These are phyloP conservation scores for Proliferodiscus dingleyae DNA, from an alignment of 2,329 filamentous ascomycete species.

Conservation along the genomic window DNA sequence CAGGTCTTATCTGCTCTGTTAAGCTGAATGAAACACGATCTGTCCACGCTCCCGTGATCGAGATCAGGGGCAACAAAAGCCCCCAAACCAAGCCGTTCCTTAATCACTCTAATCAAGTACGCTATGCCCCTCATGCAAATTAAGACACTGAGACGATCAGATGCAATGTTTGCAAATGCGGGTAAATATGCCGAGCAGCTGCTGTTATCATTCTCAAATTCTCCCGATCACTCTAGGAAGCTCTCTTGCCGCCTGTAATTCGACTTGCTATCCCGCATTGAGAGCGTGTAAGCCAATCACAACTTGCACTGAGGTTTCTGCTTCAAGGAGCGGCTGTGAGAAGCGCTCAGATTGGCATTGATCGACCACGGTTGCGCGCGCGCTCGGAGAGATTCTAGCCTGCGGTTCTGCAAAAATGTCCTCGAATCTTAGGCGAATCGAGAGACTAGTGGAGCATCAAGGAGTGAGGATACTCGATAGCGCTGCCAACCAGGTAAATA, in stretches of 20 bases:
- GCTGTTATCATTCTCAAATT: background rate
- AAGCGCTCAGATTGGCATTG: conserved; percentile 10
- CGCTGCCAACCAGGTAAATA: conserved; percentile 14
- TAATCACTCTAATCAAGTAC: background rate
- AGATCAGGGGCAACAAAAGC: too few relatives aligned
- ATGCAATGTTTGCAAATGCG: conserved; percentile 2
- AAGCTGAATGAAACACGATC: too few relatives aligned
- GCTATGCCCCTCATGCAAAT: background rate
- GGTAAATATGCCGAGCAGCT: conserved; percentile 1
- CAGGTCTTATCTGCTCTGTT: too few relatives aligned
- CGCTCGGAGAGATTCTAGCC: conserved; percentile 1
- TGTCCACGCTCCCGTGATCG: too few relatives aligned
- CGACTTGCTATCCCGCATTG: too few relatives aligned
- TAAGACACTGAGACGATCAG: background rate
- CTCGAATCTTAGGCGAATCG: conserved; percentile 6
- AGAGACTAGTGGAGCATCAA: background rate
- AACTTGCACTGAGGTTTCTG: conserved; percentile 1
- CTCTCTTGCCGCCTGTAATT: background rate
- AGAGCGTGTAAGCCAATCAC: conserved; percentile 6
- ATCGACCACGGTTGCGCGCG: conserved; percentile 6
- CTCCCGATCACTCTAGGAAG: background rate
- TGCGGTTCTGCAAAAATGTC: background rate
- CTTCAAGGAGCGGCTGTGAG: conserved; percentile 12
- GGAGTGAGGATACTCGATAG: conserved; percentile 3
- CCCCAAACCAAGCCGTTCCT: too few relatives aligned